Evolutionary conservation across 176 grass and related monocot genomes (phyloP), one percentile per base, ranked within the genome.

Genomic region (Cymbopogon citratus): DNA sequence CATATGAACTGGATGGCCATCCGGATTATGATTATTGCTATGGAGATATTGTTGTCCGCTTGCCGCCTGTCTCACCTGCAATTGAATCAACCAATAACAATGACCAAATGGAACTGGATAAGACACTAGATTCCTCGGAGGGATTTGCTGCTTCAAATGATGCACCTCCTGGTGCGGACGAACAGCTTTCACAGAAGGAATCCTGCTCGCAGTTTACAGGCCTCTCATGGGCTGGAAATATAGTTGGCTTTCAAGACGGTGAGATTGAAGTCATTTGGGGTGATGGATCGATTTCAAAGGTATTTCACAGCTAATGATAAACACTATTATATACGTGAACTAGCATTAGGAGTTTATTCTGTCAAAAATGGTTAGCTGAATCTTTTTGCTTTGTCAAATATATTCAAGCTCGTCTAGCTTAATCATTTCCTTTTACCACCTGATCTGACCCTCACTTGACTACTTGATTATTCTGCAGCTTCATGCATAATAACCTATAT

Each of bases 11-110:
- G 74, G 96, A 99, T 67, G 69, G 49, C n/a, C 96, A 99, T 79
- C 92, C 92, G 5, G 96, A 99, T 88, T 95, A 95, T 93, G 92
- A 99, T 87, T 99, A 99, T 86, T 90, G 80, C 66, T 99, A 91
- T 81, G 96, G 96, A 69, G 91, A 95, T 90, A 83, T 93, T 70
- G 91, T 99, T 78, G 91, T 95, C 52, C 88, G 91, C 49, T 84
- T 99, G 88, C 91, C 90, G 27, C 85, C 96, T 34, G 83, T 71
- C 83, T 97, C 94, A 81, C 82, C 49, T 77, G 60, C 86, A 83
- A 71, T 65, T 81, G 88, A 92, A 83, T 41, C 74, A 69, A 44
- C 33, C 46, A 85, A 82, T 75, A 27, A 64, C 31, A 73, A 82
- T 63, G 84, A 45, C 35, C 80, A 51, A 74, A 79, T 85, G 76